phyloP scores from a whole-genome alignment of 1,284 basidiomycete genomes.

The Paramarasmius palmivorus region DNA sequence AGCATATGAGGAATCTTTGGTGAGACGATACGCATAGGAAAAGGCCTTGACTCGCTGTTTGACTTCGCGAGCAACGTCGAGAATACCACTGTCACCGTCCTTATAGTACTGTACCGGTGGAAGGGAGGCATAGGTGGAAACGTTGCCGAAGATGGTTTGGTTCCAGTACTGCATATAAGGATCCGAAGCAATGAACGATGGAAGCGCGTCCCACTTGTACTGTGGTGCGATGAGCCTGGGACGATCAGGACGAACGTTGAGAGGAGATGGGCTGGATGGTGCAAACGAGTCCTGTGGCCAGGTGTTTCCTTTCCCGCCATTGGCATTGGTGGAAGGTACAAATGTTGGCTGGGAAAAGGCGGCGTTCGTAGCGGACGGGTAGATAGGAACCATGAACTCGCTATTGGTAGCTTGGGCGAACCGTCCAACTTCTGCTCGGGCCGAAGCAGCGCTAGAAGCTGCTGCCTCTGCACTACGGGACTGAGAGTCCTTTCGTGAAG shows the following conservation, averaged over 20 bases:
- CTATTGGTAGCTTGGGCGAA: constrained; percentile 43
- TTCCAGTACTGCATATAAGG: constrained; percentile 92
- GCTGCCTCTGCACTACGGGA: constrained; percentile 22
- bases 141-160: constrained; percentile 87
- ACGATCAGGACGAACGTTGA: constrained; percentile 72
- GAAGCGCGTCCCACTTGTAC: constrained; percentile 90
- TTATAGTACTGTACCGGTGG: constrained; percentile 69
- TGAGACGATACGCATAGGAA: constrained; percentile 88
- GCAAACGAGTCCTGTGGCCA: constrained; percentile 81
- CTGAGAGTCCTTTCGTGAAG: constrained; percentile 7
- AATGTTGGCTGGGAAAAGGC: constrained; percentile 78
- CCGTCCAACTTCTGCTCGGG: constrained; percentile 28
- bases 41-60: constrained; percentile 93
- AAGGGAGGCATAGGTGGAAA: constrained; percentile 63
- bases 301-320: constrained; percentile 31
- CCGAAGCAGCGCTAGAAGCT: constrained; percentile 32
- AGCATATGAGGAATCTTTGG: constrained; percentile 85
- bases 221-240: constrained; percentile 89
- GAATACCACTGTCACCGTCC: constrained; percentile 88
- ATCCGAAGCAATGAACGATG: constrained; percentile 75
- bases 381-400: constrained; percentile 43
- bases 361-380: constrained; percentile 68
- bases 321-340: constrained; percentile 45
- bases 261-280: constrained; percentile 58
- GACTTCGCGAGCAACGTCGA: constrained; percentile 88